Evolutionary conservation across 768 basidiomycete genomes (phyloP), one percentile per base, ranked within the genome.

Genomic region (Russula compacta): DNA sequence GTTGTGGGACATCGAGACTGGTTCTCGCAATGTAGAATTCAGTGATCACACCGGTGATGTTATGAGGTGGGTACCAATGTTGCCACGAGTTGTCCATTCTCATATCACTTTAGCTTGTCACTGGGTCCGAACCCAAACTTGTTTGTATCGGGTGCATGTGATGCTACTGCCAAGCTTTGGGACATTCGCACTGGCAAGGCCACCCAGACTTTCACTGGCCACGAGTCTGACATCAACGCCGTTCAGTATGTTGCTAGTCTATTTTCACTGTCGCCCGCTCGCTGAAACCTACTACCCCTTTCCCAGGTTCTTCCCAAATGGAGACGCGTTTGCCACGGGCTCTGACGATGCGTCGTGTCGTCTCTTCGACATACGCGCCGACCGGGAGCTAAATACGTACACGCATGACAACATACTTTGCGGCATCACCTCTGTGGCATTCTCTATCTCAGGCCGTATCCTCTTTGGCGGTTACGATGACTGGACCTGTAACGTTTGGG

Each of bases 401-500:
- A 95, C 92, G 2, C 95, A 98, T 72, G 95, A 98, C 77, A 98
- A 98, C 74, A 98, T 99, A 68, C 82, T 98, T 15, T 98, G 95
- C 70, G 95, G 97, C 65, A 97, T 99, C 74, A 99, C 95, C 14
- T 98, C 95, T 4, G 97, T 99, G 67, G 95, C 94, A 14, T 99
- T 99, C 79, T 98, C 95, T 4, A 91, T 92, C 67, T 98, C 95
- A 32, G 95, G 95, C 40, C 89, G 95, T 61, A 92, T 99, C 68
- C 80, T 99, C 42, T 99, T 99, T 67, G 95, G 97, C 66, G 95
- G 95, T 44, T 99, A 99, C 72, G 95, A 99, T 74, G 95, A 99
- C 72, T 98, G 97, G 91, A 98, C 97, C 67, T 95, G 93, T 79
- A 99, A 99, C 71, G 95, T 98, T 54, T 99, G 95, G 95, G 95